Evolutionary conservation across 2,329 filamentous ascomycete genomes (phyloP).

Genomic region (Diaporthe amygdali): DNA sequence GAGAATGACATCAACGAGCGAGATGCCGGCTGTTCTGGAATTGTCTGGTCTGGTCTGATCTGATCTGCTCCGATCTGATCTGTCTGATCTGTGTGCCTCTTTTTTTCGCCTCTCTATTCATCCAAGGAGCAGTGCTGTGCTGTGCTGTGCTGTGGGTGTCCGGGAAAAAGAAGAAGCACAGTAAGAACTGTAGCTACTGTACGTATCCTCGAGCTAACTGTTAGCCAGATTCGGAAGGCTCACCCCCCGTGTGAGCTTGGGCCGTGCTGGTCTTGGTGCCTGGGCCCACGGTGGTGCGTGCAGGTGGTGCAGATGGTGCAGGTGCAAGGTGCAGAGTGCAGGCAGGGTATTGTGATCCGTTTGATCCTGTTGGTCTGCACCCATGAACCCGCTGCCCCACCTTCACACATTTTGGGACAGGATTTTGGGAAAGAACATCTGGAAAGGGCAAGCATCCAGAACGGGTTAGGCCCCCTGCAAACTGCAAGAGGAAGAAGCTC

Average conservation of each 20-base stretch:
- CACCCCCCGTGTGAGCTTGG: not conserved
- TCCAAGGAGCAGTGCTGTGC: too few species aligned
- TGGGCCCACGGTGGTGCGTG: not conserved
- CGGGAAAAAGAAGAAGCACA: too few species aligned
- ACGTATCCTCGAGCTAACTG: too few species aligned
- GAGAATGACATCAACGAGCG: not conserved
- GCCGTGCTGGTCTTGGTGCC: not conserved
- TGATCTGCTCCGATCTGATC: too few species aligned
- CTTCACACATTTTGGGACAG: not conserved
- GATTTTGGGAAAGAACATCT: not conserved
- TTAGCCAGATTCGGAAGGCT: not conserved
- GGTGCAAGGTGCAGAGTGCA: too few species aligned
- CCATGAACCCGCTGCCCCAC: not conserved
- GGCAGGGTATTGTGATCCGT: not conserved
- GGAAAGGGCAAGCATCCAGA: not conserved
- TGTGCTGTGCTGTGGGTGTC: too few species aligned
- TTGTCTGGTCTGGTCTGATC: too few species aligned
- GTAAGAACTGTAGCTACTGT: too few species aligned
- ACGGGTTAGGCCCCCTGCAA: not conserved
- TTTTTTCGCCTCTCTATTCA: too few species aligned
- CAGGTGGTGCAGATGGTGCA: not conserved
- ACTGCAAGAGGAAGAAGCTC: not conserved
- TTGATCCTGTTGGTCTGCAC: constrained; percentile 2
- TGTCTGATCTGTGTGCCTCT: too few species aligned
- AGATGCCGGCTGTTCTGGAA: not conserved